Evolutionary conservation across 352 stramenopile genomes (phyloP).

Genomic region (Phytopythium chamaehyphon): DNA sequence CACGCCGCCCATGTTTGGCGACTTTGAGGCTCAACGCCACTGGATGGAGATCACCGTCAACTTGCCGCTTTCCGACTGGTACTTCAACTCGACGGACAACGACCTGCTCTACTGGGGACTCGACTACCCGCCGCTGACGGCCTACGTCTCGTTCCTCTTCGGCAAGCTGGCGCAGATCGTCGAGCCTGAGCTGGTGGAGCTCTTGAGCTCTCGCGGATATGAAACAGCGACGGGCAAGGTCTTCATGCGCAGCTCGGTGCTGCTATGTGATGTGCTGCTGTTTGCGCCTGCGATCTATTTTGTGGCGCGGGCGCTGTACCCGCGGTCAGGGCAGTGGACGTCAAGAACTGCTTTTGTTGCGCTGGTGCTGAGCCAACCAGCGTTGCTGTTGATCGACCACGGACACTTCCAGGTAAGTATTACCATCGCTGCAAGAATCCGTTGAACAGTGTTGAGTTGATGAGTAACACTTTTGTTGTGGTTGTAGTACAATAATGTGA

Average conservation of each 20-base stretch:
- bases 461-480: slow-evolving; percentile 1
- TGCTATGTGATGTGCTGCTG: slow-evolving; percentile 91
- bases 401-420: slow-evolving; percentile 95
- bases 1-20: slow-evolving; percentile 88
- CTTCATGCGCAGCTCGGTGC: slow-evolving; percentile 92
- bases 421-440: not conserved
- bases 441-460: no score
- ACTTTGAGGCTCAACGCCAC: slow-evolving; percentile 98
- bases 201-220: slow-evolving; percentile 79
- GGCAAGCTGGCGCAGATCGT: slow-evolving; percentile 72
- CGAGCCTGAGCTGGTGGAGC: slow-evolving; percentile 84
- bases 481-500: slow-evolving; percentile 95
- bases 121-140: slow-evolving; percentile 97
- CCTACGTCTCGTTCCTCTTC: slow-evolving; percentile 86
- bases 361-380: slow-evolving; percentile 82
- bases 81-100: slow-evolving; percentile 88
- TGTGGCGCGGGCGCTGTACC: slow-evolving; percentile 43
- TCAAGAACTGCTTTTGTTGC: slow-evolving; percentile 54
- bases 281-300: slow-evolving; percentile 74
- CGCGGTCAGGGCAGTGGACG: slow-evolving; percentile 36
- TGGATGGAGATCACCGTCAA: slow-evolving; percentile 99
- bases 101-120: slow-evolving; percentile 97
- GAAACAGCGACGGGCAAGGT: slow-evolving; percentile 82
- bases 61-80: slow-evolving; percentile 94
- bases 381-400: slow-evolving; percentile 95